A percentile compares a stretch with the other conserved stretches of the same genome.
phyloP scores from a whole-genome alignment of 345 rosid genomes.

The Murraya paniculata region DNA sequence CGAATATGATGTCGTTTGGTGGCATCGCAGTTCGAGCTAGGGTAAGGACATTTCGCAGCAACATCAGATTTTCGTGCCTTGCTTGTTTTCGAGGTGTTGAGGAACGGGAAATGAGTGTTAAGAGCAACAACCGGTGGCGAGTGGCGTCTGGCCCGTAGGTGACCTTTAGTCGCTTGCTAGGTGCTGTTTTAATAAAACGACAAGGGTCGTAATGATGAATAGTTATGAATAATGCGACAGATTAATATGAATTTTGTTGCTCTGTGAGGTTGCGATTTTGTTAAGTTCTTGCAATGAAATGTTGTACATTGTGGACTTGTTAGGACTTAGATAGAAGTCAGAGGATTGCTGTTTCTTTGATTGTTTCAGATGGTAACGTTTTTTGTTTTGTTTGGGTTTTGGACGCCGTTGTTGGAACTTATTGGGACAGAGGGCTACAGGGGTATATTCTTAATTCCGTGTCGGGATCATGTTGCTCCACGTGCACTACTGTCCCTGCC shows the following conservation, averaged over 20 bases:
- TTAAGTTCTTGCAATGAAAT: not conserved
- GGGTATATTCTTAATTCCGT: too few relatives aligned
- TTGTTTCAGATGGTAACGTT: not conserved
- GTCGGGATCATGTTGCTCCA: not conserved
- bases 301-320: not conserved
- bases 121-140: too few relatives aligned
- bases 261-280: not conserved
- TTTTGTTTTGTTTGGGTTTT: too few relatives aligned
- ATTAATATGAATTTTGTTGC: not conserved
- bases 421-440: not conserved
- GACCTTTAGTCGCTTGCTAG: not conserved
- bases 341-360: too few relatives aligned
- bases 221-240: not conserved
- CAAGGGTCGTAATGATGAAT: not conserved
- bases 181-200: not conserved
- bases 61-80: slow-evolving; percentile 12
- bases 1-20: slow-evolving; percentile 38
- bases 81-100: not conserved
- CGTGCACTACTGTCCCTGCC: too few relatives aligned
- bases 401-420: not conserved
- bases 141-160: not conserved
- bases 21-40: slow-evolving; percentile 28
- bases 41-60: slow-evolving; percentile 28
- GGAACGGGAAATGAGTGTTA: not conserved
- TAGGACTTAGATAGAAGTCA: not conserved